Evolutionary conservation across 2,329 filamentous ascomycete species (phyloP), one percentile per base, ranked within the genome.

Genomic region (Cylindrodendrum hubeiense): DNA sequence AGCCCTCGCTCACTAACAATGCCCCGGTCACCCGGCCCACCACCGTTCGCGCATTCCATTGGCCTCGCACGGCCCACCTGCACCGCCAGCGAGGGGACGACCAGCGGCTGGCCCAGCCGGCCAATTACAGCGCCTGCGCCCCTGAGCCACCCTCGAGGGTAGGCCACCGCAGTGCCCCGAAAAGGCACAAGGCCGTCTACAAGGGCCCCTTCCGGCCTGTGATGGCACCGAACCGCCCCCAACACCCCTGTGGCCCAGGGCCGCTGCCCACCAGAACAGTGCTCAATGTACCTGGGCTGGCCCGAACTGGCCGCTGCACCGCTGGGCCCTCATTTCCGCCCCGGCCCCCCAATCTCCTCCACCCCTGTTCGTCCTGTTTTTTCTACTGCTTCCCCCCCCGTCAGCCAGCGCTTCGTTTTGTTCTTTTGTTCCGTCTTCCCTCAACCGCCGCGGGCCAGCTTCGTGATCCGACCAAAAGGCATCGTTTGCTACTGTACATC

Each of bases 401-500:
- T 64, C 65, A 58, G 69, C 49, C 60, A 41, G 30, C 49, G 41
- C 58, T 54, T 65, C 63, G 61, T 67, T 60, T 65, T 55, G 49
- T 67, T 65, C 52, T 63, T 63, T 67, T 67, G 58, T 53, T 70
- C 65, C 65, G 68, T 65, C 68, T 69, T 71, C 65, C 69, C 68
- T 67, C 72, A 74, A 71, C 63, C 72, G 66, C 60, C 68, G 61
- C 68, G 71, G 71, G 69, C 69, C 65, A 69, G 60, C 41, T 70
- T 74, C 68, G 70, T 72, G 72, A 74, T 66, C 66, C 56, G 51
- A 54, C 46, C 67, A 68, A 70, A 73, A 65, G 60, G 64, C 66
- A 71, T 71, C 63, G 62, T 67, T 71, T 71, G 70, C 71, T 72
- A 61, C 61, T 65, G 66, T 68, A 71, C 67, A 72, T 66, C 65